A percentile compares a stretch with the other conserved stretches of the same genome.
phyloP scores from a whole-genome alignment of 1,284 basidiomycete species.

The Tetrapyrgos nigripes region DNA sequence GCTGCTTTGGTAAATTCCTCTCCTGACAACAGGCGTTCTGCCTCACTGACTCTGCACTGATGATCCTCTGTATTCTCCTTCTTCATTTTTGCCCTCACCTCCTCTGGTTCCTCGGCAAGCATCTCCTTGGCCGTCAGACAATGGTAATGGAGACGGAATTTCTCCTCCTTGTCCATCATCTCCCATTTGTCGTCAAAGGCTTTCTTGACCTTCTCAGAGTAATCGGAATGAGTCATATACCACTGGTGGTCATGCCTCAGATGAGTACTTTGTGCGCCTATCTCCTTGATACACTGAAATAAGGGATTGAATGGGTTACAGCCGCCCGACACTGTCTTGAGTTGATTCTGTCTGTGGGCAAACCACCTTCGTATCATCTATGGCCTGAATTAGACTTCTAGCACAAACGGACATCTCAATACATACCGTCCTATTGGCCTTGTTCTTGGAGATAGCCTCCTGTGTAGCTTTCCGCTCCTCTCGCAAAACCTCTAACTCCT shows the following conservation, averaged over 20 bases:
- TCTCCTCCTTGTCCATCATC: neutral
- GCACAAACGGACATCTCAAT: too few relatives aligned
- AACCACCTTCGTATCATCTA: too few relatives aligned
- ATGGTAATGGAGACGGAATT: neutral
- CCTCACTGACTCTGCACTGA: neutral
- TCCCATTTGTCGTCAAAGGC: neutral
- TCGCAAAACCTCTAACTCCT: too few relatives aligned
- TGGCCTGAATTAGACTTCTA: too few relatives aligned
- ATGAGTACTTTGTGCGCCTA: neutral
- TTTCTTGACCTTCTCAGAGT: neutral
- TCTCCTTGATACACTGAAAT: neutral
- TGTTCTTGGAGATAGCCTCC: too few relatives aligned
- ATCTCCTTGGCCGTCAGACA: neutral
- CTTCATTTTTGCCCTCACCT: neutral
- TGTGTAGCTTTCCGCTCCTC: too few relatives aligned
- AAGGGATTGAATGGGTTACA: neutral
- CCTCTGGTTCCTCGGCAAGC: neutral
- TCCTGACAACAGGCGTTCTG: neutral
- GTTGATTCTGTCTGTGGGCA: neutral
- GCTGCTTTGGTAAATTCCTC: neutral
- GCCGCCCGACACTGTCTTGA: neutral
- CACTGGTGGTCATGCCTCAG: neutral
- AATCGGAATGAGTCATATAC: neutral
- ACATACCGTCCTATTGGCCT: too few relatives aligned
- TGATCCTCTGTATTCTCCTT: neutral